These are phyloP conservation scores for Fusarium succisae DNA, from an alignment of 2,329 filamentous ascomycete species.

Conservation along the genomic window DNA sequence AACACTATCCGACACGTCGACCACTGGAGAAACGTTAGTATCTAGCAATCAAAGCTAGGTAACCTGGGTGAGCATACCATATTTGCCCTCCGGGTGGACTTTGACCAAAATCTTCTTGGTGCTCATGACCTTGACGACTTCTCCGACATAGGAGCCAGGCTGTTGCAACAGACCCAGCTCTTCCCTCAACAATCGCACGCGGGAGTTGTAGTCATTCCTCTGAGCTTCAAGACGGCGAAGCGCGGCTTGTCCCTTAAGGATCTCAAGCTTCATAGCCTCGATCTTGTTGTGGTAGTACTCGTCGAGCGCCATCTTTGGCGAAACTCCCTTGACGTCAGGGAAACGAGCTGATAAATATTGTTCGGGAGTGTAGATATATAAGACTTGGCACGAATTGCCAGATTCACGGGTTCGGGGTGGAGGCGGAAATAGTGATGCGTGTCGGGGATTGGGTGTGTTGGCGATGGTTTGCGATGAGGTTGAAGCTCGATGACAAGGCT, in stretches of 20 bases:
- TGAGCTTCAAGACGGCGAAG: slow-evolving; percentile 95
- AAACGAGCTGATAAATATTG: slow-evolving; percentile 3
- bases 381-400: neutral
- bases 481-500: slow-evolving; percentile 48
- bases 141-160: slow-evolving; percentile 96
- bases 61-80: slow-evolving; percentile 69
- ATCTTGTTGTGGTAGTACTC: slow-evolving; percentile 99
- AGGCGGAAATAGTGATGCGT: slow-evolving; percentile 18
- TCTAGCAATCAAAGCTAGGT: neutral
- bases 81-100: slow-evolving; percentile 99
- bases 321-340: slow-evolving; percentile 39
- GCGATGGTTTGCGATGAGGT: slow-evolving; percentile 42
- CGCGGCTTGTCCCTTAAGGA: slow-evolving; percentile 97
- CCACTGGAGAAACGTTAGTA: slow-evolving; percentile 66
- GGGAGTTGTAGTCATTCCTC: slow-evolving; percentile 98
- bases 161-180: slow-evolving; percentile 96
- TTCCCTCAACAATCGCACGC: slow-evolving; percentile 92
- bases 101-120: slow-evolving; percentile 99
- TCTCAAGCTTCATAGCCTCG: slow-evolving; percentile 99
- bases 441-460: slow-evolving; percentile 26
- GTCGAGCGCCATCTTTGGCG: slow-evolving; percentile 90
- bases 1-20: slow-evolving; percentile 93
- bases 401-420: neutral
- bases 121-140: slow-evolving; percentile 99
- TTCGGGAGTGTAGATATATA: slow-evolving; percentile 1